Conservation (phyloP, 345 rosid genomes). For the Acer yangbiense region DNA sequence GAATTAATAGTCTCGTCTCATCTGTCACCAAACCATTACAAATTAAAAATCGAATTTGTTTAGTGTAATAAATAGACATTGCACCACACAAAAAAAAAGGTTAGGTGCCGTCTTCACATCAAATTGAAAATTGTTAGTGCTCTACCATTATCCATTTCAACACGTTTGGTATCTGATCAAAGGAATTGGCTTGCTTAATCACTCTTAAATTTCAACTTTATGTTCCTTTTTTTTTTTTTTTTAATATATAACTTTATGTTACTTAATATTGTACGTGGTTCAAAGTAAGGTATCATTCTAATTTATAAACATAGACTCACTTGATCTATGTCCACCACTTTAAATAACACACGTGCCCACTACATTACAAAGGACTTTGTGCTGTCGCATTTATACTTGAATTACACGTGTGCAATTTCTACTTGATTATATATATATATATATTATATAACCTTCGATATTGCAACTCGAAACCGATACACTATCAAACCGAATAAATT, state of each 20-base stretch:
- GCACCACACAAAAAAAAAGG: neutral
- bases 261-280: neutral
- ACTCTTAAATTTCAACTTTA: neutral
- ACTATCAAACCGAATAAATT: too few species aligned
- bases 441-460: too few species aligned
- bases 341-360: neutral
- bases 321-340: neutral
- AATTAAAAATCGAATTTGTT: neutral
- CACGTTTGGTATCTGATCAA: neutral
- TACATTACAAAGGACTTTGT: neutral
- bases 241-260: neutral
- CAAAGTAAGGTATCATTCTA: neutral
- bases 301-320: neutral
- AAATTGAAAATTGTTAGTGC: neutral
- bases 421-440: too few species aligned
- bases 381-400: too few species aligned
- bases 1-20: neutral
- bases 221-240: neutral
- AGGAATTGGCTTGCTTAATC: neutral
- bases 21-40: neutral
- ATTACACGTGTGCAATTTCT: too few species aligned
- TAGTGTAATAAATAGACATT: constrained; percentile 12
- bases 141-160: neutral
- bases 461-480: too few species aligned
- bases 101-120: neutral